Conservation (phyloP, 495 filamentous ascomycete species). For the Penicillium coffeae region DNA sequence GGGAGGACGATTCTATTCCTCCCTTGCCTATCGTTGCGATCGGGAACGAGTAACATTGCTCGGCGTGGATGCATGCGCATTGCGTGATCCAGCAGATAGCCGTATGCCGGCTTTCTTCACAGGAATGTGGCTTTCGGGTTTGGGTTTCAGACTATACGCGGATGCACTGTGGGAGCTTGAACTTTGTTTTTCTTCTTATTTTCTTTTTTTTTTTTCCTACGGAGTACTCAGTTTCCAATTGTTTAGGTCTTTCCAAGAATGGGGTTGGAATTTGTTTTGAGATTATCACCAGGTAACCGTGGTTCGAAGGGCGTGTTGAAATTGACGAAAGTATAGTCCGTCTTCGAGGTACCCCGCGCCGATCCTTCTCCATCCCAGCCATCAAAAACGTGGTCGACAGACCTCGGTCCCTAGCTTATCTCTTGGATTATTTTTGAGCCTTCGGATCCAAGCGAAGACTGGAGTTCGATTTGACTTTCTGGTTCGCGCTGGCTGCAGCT, state of each 20-base stretch:
- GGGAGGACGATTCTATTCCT: background rate
- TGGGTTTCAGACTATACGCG: constrained; percentile 14
- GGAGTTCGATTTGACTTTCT: background rate
- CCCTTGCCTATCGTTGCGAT: background rate
- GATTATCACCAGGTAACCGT: background rate
- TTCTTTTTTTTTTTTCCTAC: background rate
- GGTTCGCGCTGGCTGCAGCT: too few species aligned
- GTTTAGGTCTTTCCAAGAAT: too few species aligned
- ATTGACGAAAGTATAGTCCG: background rate
- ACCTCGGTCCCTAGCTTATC: background rate
- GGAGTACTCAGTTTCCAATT: too few species aligned
- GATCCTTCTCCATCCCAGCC: background rate
- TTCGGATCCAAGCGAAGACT: background rate
- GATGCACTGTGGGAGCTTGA: constrained; percentile 2
- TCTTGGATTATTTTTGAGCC: background rate
- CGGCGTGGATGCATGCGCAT: constrained; percentile 5
- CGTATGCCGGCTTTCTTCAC: background rate
- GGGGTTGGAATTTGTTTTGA: background rate
- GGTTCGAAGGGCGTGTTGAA: background rate
- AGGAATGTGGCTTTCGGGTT: constrained; percentile 13
- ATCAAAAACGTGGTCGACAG: too few species aligned
- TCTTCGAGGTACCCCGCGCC: too few species aligned
- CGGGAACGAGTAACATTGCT: constrained; percentile 1
- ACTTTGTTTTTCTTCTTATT: background rate
- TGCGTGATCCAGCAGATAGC: constrained; percentile 1